These are phyloP conservation scores for Poteriospumella lacustris DNA, from an alignment of 108 stramenopile genomes.

Conservation along the genomic window DNA sequence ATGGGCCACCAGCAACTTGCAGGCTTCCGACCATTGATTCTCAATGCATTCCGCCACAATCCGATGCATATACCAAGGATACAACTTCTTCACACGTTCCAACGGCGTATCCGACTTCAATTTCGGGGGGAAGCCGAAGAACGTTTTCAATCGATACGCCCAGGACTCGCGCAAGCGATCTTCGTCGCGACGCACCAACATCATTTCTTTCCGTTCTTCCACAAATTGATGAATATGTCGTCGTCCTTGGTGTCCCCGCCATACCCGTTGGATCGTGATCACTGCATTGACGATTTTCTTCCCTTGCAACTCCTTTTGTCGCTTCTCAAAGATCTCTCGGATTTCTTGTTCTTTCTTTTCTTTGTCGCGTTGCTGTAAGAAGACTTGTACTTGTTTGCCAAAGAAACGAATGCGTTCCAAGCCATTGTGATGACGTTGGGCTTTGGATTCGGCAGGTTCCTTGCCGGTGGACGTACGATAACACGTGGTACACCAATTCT, in stretches of 20 bases:
- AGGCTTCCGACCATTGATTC: background rate
- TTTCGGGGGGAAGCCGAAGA: background rate
- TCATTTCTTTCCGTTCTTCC: background rate
- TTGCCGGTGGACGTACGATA: background rate
- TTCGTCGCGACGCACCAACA: background rate
- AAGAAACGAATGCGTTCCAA: background rate
- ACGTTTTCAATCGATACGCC: background rate
- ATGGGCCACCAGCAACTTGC: background rate
- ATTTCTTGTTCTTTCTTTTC: background rate
- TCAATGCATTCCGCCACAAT: background rate
- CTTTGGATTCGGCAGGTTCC: too few species aligned
- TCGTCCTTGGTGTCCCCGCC: background rate
- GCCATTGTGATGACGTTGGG: too few species aligned
- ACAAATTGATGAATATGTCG: background rate
- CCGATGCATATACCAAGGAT: background rate
- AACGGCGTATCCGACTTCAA: constrained; percentile 12
- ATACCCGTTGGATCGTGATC: background rate
- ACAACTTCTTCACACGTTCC: constrained; percentile 14
- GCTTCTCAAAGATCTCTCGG: background rate
- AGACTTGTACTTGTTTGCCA: background rate
- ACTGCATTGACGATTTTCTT: background rate
- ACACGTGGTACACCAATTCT: background rate
- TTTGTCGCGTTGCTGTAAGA: background rate
- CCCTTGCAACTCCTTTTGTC: background rate
- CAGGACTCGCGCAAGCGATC: background rate